Base-by-base conservation (phyloP, 1,139 yeast genomes). In the Sugiyamaella novakii region DNA sequence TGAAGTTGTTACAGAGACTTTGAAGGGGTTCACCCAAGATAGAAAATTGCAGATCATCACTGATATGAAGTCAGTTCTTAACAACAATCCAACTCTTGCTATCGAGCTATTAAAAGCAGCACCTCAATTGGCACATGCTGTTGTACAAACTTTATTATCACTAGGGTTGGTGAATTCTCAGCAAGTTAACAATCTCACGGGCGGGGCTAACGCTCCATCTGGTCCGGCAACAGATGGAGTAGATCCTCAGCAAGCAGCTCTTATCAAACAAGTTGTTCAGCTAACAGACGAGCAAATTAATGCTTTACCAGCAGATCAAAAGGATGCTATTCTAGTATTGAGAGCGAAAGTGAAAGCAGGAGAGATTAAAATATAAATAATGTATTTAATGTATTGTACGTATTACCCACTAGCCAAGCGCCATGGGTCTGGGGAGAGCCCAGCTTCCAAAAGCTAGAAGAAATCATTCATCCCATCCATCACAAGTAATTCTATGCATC, bases 101-200 rank as follows among this genome's bases (percentile, higher is more conserved):
- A 77, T 73, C 47, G 76, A 77, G 35, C 68, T 91, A 37, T 70
- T 91, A 21, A 77, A 77, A 38, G 79, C 80, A 57, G 81, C 83
- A 51, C 98, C 98, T 0, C 98, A 92, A 65, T 70, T 91, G 43
- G 73, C 88, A 1, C 88, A 83, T 64, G 94, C 96, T 0, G 71
- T 87, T 29, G 92, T 91, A 5, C 96, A 91, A 61, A 74, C 83
- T 2, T 69, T 87, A 51, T 66, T 89, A 53, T 68, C 82, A 47
- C 66, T 80, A 33, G 77, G 77, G 37, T 62, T 77, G n/a, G 73
- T 80, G 6, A 76, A 72, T 30, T 75, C 80, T 1, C 79, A 76
- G 8, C 68, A 74, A 27, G 70, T 83, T 8, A 75, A 69, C n/a
- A 54, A 52, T 4, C 58, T 74, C 22, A 34, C 45, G 33, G 47